These are phyloP conservation scores for Ploettnerulaceae sp. DNA, from an alignment of 2,329 filamentous ascomycete genomes.

Conservation along the genomic window DNA sequence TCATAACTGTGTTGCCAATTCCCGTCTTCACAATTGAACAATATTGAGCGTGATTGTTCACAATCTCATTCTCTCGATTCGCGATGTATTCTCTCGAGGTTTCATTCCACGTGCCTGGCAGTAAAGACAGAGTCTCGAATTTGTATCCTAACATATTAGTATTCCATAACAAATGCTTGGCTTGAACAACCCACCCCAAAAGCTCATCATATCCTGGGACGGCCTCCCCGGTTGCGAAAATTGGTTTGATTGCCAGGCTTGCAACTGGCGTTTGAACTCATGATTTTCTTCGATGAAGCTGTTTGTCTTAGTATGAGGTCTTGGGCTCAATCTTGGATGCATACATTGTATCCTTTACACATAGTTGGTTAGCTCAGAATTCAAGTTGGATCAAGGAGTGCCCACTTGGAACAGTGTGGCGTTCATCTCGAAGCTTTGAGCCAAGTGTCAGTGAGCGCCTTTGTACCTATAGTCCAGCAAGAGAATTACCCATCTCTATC, in stretches of 20 bases:
- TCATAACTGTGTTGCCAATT: slow-evolving; percentile 67
- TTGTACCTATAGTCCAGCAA: too few relatives aligned
- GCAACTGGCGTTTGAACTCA: slow-evolving; percentile 60
- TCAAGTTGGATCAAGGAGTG: slow-evolving; percentile 4
- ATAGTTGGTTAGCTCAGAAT: slow-evolving; percentile 21
- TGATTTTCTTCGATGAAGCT: slow-evolving; percentile 95
- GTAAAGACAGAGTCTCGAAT: slow-evolving; percentile 80
- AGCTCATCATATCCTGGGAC: slow-evolving; percentile 80
- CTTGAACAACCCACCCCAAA: slow-evolving; percentile 65
- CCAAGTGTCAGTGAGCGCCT: slow-evolving; percentile 2
- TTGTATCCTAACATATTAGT: slow-evolving; percentile 70
- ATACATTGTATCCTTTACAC: slow-evolving; percentile 51
- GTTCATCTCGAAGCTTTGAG: slow-evolving; percentile 84
- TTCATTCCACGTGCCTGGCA: slow-evolving; percentile 70
- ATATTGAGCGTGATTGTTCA: slow-evolving; percentile 91
- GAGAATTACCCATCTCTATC: slow-evolving; percentile 63
- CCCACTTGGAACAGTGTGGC: slow-evolving; percentile 80
- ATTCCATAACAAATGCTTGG: not conserved
- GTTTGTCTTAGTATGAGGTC: slow-evolving; percentile 23
- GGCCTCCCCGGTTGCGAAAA: slow-evolving; percentile 46
- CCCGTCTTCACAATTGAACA: slow-evolving; percentile 90
- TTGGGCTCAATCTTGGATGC: slow-evolving; percentile 18
- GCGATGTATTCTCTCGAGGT: slow-evolving; percentile 75
- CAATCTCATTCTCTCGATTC: slow-evolving; percentile 60
- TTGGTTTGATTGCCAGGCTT: slow-evolving; percentile 50